Base-by-base conservation (phyloP, 1,139 yeast species). In the Suhomyces choctaworum region DNA sequence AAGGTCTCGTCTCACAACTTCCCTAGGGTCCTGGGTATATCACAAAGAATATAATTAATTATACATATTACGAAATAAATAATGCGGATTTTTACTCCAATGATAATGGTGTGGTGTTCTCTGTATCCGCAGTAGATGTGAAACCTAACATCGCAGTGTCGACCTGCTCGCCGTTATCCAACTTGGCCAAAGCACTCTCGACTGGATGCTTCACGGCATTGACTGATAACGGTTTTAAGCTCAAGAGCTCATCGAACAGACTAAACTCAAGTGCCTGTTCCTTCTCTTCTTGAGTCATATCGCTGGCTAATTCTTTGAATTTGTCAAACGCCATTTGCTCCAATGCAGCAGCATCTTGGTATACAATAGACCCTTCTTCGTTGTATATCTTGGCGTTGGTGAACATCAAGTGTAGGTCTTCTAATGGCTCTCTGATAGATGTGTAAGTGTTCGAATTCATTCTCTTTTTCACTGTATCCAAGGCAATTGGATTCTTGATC, bases 371-470 rank as follows among this genome's bases (percentile, higher is more conserved):
- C 0, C 95, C 96, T 56, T 86, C 96, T 52, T 88, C 94, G 52
- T 90, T 90, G 57, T 88, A 90, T n/a, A 78, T 76, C 44, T 82
- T 73, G 2, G 97, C 97, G 59, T 90, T 90, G 40, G 76, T 71
- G 58, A 86, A 85, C 78, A 90, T 85, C 48, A 81, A 70, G 46
- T 82, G 82, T 39, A 87, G 65, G 53, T 87, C 96, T 44, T 76
- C 84, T 36, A 80, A 60, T 40, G 85, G 75, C 46, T 83, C 90
- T 23, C 76, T 70, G 31, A 82, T 59, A 6, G 66, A 59, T 17
- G 66, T 64, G 52, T 87, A 86, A 6, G 74, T 66, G 36, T 62
- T 67, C 21, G 71, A 60, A 30, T 70, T 66, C 32, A 87, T 68
- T 48, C 86, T 73, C 57, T 77, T 82, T 48, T 70, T 73, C 36